Conservation (phyloP, 2,329 filamentous ascomycete species). For the Sporothrix pseudoabietina region DNA sequence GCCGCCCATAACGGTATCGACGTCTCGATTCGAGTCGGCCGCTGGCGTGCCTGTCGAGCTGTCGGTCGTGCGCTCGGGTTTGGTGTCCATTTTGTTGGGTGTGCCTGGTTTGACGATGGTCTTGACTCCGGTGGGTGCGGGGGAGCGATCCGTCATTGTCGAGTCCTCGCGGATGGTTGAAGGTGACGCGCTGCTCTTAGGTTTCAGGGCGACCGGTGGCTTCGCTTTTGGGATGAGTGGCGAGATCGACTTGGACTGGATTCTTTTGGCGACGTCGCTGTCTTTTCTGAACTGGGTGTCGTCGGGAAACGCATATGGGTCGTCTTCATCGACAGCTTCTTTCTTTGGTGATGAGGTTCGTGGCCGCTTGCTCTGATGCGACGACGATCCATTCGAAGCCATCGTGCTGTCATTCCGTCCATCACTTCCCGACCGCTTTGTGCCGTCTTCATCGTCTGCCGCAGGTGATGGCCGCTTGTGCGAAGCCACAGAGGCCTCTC, state of each 20-base stretch:
- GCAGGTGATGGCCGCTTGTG: constrained; percentile 27
- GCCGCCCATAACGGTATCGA: constrained; percentile 22
- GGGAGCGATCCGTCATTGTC: background rate
- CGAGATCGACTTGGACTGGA: constrained; percentile 4
- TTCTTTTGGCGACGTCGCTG: background rate
- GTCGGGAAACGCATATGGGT: constrained; percentile 27
- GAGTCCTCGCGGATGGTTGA: background rate
- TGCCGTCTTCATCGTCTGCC: background rate
- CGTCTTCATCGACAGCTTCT: background rate
- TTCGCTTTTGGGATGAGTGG: background rate
- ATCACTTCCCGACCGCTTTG: background rate
- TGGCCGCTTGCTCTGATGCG: constrained; percentile 9
- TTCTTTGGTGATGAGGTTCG: background rate
- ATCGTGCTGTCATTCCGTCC: background rate
- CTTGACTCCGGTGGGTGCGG: background rate
- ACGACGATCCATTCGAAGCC: background rate
- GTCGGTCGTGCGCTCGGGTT: background rate
- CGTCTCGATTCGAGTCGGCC: background rate
- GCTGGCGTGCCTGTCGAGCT: background rate
- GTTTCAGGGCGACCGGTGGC: background rate
- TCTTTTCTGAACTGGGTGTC: background rate
- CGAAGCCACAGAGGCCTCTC: constrained; percentile 23
- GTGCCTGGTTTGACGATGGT: background rate
- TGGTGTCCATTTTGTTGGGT: background rate
- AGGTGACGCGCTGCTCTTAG: background rate